Evolutionary conservation across 78 protist genomes (phyloP).

Genomic region (Mantamonas sphyraenae): DNA sequence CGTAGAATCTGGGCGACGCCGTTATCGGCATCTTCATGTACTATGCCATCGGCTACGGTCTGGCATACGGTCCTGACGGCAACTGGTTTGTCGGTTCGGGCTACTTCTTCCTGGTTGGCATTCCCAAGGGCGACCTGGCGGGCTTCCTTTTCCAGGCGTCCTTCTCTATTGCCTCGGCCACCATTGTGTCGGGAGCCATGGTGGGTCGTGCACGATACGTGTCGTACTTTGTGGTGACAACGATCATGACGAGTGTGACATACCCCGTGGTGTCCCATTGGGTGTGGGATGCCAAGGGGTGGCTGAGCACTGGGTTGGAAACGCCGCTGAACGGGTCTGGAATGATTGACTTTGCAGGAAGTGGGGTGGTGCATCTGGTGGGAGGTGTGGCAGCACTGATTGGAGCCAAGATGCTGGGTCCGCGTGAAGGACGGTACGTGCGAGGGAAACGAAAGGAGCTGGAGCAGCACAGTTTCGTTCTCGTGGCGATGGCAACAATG

Average conservation of each 20-base stretch:
- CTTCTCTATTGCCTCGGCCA: constrained; percentile 46
- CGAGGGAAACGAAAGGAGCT: constrained; percentile 33
- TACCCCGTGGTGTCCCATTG: constrained; percentile 64
- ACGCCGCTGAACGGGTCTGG: constrained; percentile 23
- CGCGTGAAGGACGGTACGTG: constrained; percentile 59
- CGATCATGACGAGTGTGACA: constrained; percentile 22
- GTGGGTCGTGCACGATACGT: constrained; percentile 32
- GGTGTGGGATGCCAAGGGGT: too few relatives aligned
- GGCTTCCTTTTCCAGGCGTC: constrained; percentile 49
- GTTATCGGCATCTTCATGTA: too few relatives aligned
- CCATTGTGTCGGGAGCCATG: constrained; percentile 59
- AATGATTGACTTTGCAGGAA: constrained; percentile 44
- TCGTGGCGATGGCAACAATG: constrained; percentile 54
- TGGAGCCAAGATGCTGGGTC: constrained; percentile 67
- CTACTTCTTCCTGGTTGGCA: too few relatives aligned
- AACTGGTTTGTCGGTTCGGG: too few relatives aligned
- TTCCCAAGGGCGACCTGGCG: too few relatives aligned
- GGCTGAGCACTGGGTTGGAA: too few relatives aligned
- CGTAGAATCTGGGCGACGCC: too few relatives aligned
- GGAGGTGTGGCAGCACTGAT: constrained; percentile 69
- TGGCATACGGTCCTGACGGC: too few relatives aligned
- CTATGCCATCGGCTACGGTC: too few relatives aligned
- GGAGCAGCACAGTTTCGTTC: constrained; percentile 39
- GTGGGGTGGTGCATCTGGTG: constrained; percentile 71
- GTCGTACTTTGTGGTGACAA: constrained; percentile 34